Conservation (phyloP, 2,329 filamentous ascomycete genomes). For the Claviceps quebecensis region DNA sequence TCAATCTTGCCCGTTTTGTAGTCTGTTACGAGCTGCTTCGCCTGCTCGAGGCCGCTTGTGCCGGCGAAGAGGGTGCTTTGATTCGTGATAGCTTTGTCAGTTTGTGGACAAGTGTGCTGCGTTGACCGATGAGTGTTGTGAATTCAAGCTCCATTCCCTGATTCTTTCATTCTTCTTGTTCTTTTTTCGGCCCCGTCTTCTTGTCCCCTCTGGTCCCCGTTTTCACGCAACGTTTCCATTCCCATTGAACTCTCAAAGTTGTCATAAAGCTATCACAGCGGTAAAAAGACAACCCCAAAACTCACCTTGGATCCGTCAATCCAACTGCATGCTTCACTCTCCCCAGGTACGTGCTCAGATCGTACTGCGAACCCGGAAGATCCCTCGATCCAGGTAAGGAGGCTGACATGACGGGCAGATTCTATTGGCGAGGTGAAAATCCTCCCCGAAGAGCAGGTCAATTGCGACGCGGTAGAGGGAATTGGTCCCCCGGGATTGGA, state of each 20-base stretch:
- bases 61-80: conserved; percentile 74
- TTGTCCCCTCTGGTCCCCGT: neutral
- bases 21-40: conserved; percentile 64
- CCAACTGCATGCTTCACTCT: conserved; percentile 80
- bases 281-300: neutral
- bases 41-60: conserved; percentile 62
- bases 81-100: neutral
- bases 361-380: conserved; percentile 81
- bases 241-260: neutral
- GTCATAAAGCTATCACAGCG: neutral
- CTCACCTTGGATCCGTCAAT: conserved; percentile 91
- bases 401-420: conserved; percentile 38
- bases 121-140: neutral
- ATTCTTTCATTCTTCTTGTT: neutral
- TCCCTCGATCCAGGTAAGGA: conserved; percentile 59
- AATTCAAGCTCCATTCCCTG: neutral
- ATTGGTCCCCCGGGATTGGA: neutral
- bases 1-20: conserved; percentile 77
- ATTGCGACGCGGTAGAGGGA: neutral
- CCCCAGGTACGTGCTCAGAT: conserved; percentile 88
- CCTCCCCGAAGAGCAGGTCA: neutral
- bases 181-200: too few species aligned
- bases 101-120: neutral
- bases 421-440: neutral
- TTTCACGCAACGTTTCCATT: neutral